These are phyloP conservation scores for Cercospora beticola DNA, from an alignment of 2,329 filamentous ascomycete species.

Conservation along the genomic window DNA sequence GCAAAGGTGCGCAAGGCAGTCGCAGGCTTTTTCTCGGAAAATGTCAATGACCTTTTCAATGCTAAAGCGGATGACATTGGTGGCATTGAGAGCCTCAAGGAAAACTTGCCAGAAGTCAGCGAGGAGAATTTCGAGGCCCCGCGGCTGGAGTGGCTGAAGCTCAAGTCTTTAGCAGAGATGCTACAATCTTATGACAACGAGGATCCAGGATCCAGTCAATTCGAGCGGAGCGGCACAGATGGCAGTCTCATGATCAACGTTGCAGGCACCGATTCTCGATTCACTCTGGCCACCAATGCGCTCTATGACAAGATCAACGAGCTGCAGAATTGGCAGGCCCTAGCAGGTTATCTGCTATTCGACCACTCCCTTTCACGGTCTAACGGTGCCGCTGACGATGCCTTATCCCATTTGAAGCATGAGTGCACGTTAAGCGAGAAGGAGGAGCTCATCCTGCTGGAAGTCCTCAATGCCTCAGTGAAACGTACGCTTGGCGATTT, in stretches of 20 bases:
- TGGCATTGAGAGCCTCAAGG: conserved; percentile 73
- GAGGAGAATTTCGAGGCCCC: conserved; percentile 62
- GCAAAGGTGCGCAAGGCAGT: conserved; percentile 82
- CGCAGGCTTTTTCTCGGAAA: conserved; percentile 84
- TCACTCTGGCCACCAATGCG: conserved; percentile 80
- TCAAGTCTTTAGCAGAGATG: conserved; percentile 86
- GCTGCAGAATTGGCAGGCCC: conserved; percentile 79
- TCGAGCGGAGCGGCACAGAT: conserved; percentile 43
- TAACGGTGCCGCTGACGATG: conserved; percentile 57
- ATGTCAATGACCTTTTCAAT: conserved; percentile 78
- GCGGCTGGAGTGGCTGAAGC: conserved; percentile 80
- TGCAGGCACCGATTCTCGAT: conserved; percentile 71
- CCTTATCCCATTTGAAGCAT: conserved; percentile 65
- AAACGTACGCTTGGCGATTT: conserved; percentile 69
- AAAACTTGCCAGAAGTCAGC: conserved; percentile 71
- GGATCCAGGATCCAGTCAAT: conserved; percentile 47
- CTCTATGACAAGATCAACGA: conserved; percentile 80
- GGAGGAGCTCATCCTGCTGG: conserved; percentile 82
- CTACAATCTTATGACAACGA: conserved; percentile 75
- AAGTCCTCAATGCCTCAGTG: conserved; percentile 80
- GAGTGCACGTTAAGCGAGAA: conserved; percentile 70
- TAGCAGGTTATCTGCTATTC: conserved; percentile 87
- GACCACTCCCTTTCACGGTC: conserved; percentile 69
- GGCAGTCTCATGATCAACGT: conserved; percentile 56
- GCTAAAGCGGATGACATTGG: conserved; percentile 79